Conservation (phyloP, 352 stramenopile genomes). For the Phytopythium mirpurense region DNA sequence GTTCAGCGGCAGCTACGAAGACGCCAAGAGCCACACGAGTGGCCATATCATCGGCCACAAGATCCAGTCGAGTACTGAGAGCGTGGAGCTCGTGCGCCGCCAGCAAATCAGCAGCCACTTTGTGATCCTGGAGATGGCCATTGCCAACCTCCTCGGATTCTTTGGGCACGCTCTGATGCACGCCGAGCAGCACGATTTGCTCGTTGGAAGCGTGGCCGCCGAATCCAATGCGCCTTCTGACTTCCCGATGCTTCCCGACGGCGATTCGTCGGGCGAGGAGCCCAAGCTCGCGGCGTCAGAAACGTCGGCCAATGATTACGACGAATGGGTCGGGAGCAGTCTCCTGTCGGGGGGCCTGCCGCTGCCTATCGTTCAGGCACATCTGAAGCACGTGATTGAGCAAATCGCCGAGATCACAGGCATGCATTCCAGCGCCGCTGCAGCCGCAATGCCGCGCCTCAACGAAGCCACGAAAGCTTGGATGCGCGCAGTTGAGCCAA, state of each 20-base stretch:
- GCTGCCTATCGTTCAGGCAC: constrained; percentile 40
- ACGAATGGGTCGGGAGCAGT: constrained; percentile 71
- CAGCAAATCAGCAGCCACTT: constrained; percentile 46
- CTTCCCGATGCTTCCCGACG: constrained; percentile 7
- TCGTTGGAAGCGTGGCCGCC: constrained; percentile 32
- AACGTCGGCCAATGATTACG: constrained; percentile 72
- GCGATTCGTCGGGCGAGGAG: constrained; percentile 22
- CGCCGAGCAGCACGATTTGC: constrained; percentile 48
- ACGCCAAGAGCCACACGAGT: constrained; percentile 84
- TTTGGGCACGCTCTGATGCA: constrained; percentile 68
- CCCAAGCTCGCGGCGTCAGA: constrained; percentile 46
- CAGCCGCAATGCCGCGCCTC: constrained; percentile 29
- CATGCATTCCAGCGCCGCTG: constrained; percentile 15
- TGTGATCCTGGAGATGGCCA: constrained; percentile 71
- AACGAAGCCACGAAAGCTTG: constrained; percentile 42
- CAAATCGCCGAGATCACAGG: constrained; percentile 43
- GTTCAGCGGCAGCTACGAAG: constrained; percentile 81
- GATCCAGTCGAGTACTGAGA: constrained; percentile 23
- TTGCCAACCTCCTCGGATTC: constrained; percentile 68
- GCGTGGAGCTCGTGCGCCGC: constrained; percentile 6
- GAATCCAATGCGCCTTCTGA: constrained; percentile 19
- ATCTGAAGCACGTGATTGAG: constrained; percentile 57
- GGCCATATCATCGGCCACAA: constrained; percentile 78
- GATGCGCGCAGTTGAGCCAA: constrained; percentile 58
- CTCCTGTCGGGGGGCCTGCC: constrained; percentile 76